Conservation (phyloP, 2,329 filamentous ascomycete species). For the Ophiosphaerella korrae region DNA sequence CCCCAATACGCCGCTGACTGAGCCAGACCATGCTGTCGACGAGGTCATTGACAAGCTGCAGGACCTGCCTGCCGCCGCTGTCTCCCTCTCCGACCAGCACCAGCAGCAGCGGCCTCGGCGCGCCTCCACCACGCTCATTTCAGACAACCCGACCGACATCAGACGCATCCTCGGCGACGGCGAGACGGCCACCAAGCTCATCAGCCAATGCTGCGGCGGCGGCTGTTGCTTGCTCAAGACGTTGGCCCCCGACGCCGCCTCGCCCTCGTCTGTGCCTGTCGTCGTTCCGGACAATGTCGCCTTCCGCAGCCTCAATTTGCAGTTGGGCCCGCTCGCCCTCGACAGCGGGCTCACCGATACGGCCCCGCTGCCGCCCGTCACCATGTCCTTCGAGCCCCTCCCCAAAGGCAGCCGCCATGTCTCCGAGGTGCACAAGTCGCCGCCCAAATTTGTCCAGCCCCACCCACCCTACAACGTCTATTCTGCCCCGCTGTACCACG, state of each 20-base stretch:
- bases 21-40: constrained; percentile 48
- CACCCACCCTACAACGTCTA: constrained; percentile 93
- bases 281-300: constrained; percentile 78
- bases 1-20: constrained; percentile 52
- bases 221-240: constrained; percentile 67
- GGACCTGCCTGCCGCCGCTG: constrained; percentile 42
- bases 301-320: constrained; percentile 77
- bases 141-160: constrained; percentile 64
- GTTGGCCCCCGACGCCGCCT: constrained; percentile 54
- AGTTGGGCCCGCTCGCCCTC: constrained; percentile 73
- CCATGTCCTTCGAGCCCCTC: constrained; percentile 70
- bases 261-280: constrained; percentile 54
- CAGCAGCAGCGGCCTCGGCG: constrained; percentile 56
- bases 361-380: constrained; percentile 74
- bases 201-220: constrained; percentile 68
- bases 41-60: constrained; percentile 51
- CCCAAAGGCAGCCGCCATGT: constrained; percentile 49
- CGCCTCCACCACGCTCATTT: constrained; percentile 71
- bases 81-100: constrained; percentile 44
- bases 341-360: constrained; percentile 73
- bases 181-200: constrained; percentile 61
- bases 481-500: constrained; percentile 82
- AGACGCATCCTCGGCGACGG: constrained; percentile 62
- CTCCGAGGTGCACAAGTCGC: constrained; percentile 62
- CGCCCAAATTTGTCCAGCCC: constrained; percentile 88